Evolutionary conservation across 768 basidiomycete genomes (phyloP).

Genomic region (Mycena vulgaris): DNA sequence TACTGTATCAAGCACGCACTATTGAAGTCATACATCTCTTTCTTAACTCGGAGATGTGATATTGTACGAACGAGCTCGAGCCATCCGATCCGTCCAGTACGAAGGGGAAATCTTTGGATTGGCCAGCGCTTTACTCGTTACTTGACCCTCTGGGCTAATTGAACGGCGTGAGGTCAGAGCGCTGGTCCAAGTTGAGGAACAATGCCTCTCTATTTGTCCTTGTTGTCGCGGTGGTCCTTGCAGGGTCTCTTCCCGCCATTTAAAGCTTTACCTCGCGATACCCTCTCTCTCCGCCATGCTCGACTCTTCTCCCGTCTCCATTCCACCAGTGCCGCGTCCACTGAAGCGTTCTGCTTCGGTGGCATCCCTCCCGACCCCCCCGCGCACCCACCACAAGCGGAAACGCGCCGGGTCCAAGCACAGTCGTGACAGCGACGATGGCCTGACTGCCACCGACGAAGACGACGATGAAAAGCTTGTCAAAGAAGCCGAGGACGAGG

Average conservation of each 20-base stretch:
- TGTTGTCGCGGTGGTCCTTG: neutral
- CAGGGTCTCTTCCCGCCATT: neutral
- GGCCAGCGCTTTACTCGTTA: neutral
- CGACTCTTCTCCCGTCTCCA: constrained; percentile 51
- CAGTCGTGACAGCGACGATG: constrained; percentile 60
- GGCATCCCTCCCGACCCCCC: constrained; percentile 78
- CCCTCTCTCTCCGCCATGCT: constrained; percentile 44
- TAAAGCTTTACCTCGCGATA: constrained; percentile 18
- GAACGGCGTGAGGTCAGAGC: neutral
- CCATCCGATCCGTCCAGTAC: too few relatives aligned
- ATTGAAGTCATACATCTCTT: too few relatives aligned
- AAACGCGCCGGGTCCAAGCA: constrained; percentile 61
- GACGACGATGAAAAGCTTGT: constrained; percentile 39
- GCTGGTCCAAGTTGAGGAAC: neutral
- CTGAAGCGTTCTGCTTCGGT: constrained; percentile 77
- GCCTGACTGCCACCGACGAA: constrained; percentile 56
- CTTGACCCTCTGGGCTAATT: too few relatives aligned
- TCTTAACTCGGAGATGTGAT: too few relatives aligned
- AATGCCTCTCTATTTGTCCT: neutral
- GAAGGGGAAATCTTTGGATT: neutral
- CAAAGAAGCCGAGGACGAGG: constrained; percentile 61
- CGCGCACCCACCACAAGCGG: constrained; percentile 68
- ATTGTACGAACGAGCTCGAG: too few relatives aligned
- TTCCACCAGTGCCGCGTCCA: constrained; percentile 54
- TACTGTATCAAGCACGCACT: neutral